A percentile compares a stretch with the other conserved stretches of the same genome.
Evolutionary conservation across 352 stramenopile species (phyloP).

Genomic region (Phytophthora tubulina): DNA sequence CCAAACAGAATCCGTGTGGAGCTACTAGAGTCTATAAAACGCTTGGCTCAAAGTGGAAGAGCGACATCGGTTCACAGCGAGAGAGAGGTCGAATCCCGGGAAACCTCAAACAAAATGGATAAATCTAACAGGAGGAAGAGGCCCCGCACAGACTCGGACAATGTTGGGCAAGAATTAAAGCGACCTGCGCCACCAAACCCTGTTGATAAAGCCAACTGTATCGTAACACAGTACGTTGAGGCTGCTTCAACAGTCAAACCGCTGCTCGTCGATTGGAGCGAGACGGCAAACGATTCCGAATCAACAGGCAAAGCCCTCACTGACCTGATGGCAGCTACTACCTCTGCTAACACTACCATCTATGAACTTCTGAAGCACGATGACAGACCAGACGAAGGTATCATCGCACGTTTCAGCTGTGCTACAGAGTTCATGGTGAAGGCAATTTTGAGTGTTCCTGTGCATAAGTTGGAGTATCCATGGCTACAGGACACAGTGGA

Average conservation of each 20-base stretch:
- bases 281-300: not conserved
- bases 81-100: too few relatives aligned
- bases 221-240: not conserved
- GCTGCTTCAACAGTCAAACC: not conserved
- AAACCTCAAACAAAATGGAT: too few relatives aligned
- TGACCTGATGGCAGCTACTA: slow-evolving; percentile 16
- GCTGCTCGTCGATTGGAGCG: not conserved
- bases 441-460: not conserved
- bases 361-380: not conserved
- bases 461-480: not conserved
- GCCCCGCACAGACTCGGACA: not conserved
- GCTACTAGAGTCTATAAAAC: not conserved
- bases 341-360: not conserved
- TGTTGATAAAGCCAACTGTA: not conserved
- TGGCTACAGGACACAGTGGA: slow-evolving; percentile 2
- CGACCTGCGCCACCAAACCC: not conserved
- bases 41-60: not conserved
- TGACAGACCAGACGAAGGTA: not conserved
- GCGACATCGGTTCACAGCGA: too few relatives aligned
- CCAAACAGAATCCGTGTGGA: slow-evolving; percentile 6
- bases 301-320: not conserved
- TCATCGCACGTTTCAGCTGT: not conserved
- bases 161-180: not conserved
- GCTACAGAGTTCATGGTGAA: slow-evolving; percentile 8
- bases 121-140: slow-evolving; percentile 7